Conservation (phyloP, 257 asterid genomes). For the Solanum tarapatanum region DNA sequence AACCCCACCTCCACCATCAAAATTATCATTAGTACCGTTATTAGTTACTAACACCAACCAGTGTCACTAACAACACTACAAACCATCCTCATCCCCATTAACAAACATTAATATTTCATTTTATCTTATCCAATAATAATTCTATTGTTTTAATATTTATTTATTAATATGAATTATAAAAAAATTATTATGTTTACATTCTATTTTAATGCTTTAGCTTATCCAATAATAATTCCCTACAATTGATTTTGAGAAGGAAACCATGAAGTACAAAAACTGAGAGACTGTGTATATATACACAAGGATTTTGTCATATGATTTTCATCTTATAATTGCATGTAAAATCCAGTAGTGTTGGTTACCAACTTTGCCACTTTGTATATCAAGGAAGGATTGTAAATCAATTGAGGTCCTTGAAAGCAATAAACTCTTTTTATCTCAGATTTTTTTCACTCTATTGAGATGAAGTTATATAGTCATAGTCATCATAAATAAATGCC, state of each 20-base stretch:
- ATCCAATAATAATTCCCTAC: constrained; percentile 32
- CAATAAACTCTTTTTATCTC: not conserved
- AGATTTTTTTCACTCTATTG: not conserved
- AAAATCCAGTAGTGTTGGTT: not conserved
- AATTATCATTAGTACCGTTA: too few relatives aligned
- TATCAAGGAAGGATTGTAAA: not conserved
- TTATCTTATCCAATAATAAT: too few relatives aligned
- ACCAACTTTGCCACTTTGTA: not conserved
- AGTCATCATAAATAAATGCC: not conserved
- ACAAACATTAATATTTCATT: too few relatives aligned
- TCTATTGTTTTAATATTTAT: too few relatives aligned
- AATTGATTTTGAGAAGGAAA: constrained; percentile 68
- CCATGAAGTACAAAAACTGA: constrained; percentile 73
- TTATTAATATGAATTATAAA: too few relatives aligned
- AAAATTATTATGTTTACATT: too few relatives aligned
- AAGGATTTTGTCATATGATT: not conserved
- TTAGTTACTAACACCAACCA: too few relatives aligned
- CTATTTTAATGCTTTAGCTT: too few relatives aligned
- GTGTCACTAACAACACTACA: too few relatives aligned
- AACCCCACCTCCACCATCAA: too few relatives aligned
- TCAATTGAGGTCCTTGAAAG: not conserved
- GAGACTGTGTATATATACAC: not conserved
- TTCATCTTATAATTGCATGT: not conserved
- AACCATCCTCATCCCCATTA: too few relatives aligned
- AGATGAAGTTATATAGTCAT: not conserved